phyloP scores from a whole-genome alignment of 2,329 filamentous ascomycete species.

The Aciculosporium take region DNA sequence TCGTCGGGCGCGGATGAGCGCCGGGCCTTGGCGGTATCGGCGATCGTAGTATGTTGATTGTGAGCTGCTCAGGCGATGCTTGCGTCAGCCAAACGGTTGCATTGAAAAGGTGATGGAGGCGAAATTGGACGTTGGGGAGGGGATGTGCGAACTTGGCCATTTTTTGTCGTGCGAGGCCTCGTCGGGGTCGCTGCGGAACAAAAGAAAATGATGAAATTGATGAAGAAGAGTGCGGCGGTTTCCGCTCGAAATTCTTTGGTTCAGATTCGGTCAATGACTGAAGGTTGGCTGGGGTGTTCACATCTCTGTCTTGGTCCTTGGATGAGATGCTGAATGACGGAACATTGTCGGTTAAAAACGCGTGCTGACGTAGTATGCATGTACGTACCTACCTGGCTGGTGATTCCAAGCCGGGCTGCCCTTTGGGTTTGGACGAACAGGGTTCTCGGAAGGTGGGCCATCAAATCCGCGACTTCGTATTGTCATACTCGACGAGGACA shows the following conservation, averaged over 20 bases:
- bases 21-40: slow-evolving; percentile 69
- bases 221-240: neutral
- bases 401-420: no score
- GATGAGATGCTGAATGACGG: neutral
- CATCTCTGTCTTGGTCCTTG: no score
- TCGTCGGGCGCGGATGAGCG: slow-evolving; percentile 78
- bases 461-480: slow-evolving; percentile 4
- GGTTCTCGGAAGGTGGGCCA: slow-evolving; percentile 4
- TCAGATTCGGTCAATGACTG: neutral
- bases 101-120: neutral
- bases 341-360: slow-evolving; percentile 4
- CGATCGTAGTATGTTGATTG: slow-evolving; percentile 78
- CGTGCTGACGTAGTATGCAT: neutral
- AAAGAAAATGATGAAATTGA: neutral
- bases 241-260: no score
- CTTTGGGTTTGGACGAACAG: neutral
- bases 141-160: slow-evolving; percentile 1
- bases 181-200: neutral
- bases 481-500: neutral
- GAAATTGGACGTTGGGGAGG: neutral
- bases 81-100: neutral
- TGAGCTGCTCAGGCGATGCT: slow-evolving; percentile 19
- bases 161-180: neutral
- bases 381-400: neutral
- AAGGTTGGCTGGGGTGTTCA: no score